Percentiles rank a stretch among this genome's conserved stretches.
These are phyloP conservation scores for Penicillium palitans DNA, from an alignment of 2,329 filamentous ascomycete genomes.

Conservation along the genomic window DNA sequence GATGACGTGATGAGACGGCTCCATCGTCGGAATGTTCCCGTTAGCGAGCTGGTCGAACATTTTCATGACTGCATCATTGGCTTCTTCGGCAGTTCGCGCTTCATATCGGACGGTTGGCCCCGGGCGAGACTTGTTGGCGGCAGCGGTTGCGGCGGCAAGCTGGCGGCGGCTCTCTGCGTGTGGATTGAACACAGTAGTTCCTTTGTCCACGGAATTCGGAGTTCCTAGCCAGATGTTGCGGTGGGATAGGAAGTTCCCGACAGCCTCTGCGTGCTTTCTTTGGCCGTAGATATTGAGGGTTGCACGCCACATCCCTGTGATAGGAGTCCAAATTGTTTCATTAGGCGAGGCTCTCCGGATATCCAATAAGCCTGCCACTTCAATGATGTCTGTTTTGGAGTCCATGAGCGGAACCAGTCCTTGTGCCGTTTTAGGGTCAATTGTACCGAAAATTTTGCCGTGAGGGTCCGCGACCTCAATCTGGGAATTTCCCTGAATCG, in stretches of 20 bases:
- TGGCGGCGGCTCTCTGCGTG: slow-evolving; percentile 57
- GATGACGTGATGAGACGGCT: slow-evolving; percentile 62
- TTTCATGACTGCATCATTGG: slow-evolving; percentile 76
- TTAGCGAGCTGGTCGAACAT: slow-evolving; percentile 84
- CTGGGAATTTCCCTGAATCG: slow-evolving; percentile 53
- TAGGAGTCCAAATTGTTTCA: slow-evolving; percentile 65
- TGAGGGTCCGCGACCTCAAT: slow-evolving; percentile 75
- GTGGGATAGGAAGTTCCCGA: slow-evolving; percentile 69
- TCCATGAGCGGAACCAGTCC: slow-evolving; percentile 75
- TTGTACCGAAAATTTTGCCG: slow-evolving; percentile 69
- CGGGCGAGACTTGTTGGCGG: slow-evolving; percentile 24
- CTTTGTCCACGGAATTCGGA: slow-evolving; percentile 65
- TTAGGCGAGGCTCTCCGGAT: slow-evolving; percentile 61
- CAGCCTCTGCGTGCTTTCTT: slow-evolving; percentile 60
- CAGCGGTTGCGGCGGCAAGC: slow-evolving; percentile 37
- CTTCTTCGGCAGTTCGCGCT: slow-evolving; percentile 76
- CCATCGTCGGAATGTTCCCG: slow-evolving; percentile 71
- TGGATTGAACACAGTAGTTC: slow-evolving; percentile 74
- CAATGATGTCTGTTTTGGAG: slow-evolving; percentile 61
- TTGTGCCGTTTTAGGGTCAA: slow-evolving; percentile 67
- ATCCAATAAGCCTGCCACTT: slow-evolving; percentile 70
- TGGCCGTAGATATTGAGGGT: slow-evolving; percentile 80
- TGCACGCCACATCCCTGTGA: slow-evolving; percentile 63
- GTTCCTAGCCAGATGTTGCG: slow-evolving; percentile 66
- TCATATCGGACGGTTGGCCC: slow-evolving; percentile 36